Percentiles rank a stretch among this genome's conserved stretches.
phyloP scores from a whole-genome alignment of 2,329 filamentous ascomycete genomes.

The Cladosporium velox region DNA sequence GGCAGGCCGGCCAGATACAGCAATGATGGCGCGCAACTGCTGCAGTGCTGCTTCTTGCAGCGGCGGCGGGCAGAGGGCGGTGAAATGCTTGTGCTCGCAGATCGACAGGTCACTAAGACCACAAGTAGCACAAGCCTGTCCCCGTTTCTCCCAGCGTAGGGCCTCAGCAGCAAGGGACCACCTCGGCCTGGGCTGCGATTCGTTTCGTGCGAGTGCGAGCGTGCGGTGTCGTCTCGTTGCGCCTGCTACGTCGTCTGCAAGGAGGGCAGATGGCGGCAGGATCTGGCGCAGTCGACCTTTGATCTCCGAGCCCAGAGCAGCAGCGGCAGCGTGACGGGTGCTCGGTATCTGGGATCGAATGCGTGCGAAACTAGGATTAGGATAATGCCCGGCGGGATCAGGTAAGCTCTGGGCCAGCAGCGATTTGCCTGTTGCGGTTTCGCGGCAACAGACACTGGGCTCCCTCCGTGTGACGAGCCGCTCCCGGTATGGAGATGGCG shows the following conservation, averaged over 20 bases:
- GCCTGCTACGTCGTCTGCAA: conserved; percentile 1
- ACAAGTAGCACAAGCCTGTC: conserved; percentile 10
- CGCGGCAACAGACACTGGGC: conserved; percentile 14
- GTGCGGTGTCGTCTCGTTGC: background rate
- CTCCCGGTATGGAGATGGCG: conserved; percentile 5
- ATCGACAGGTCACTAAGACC: conserved; percentile 11
- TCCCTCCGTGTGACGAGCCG: conserved; percentile 20
- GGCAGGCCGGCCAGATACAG: background rate
- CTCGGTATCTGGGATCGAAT: conserved; percentile 2
- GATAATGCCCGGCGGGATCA: background rate
- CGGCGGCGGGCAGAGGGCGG: conserved; percentile 10
- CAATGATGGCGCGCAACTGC: background rate
- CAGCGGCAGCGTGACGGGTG: conserved; percentile 12
- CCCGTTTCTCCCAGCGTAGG: conserved; percentile 8
- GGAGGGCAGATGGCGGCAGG: conserved; percentile 1
- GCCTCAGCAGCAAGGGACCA: conserved; percentile 10
- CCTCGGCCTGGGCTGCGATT: conserved; percentile 1
- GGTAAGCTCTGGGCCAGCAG: conserved; percentile 10
- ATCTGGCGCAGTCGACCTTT: background rate
- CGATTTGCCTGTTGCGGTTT: conserved; percentile 6
- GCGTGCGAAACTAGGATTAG: conserved; percentile 15
- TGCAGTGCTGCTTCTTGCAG: background rate
- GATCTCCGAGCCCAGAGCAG: conserved; percentile 3
- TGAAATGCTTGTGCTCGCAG: conserved; percentile 16
- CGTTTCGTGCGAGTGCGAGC: background rate